A percentile compares a stretch with the other conserved stretches of the same genome.
Evolutionary conservation across 2,329 filamentous ascomycete genomes (phyloP).

Genomic region (Penicillium crustosum): DNA sequence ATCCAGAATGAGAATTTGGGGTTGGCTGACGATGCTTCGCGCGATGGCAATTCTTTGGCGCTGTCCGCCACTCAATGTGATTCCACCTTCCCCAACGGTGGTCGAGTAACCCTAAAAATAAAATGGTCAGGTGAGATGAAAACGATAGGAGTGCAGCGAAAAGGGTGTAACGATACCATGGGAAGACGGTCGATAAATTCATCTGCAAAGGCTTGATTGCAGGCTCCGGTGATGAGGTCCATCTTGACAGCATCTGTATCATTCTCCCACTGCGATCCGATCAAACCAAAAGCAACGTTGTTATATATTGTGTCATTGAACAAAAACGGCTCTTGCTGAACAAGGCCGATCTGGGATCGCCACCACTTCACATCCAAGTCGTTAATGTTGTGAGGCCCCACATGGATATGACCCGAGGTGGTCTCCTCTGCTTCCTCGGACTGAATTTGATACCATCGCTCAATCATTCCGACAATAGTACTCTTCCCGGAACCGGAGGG

Average conservation of each 20-base stretch:
- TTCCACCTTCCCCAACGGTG: constrained; percentile 72
- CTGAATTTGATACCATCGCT: constrained; percentile 44
- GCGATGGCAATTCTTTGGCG: constrained; percentile 79
- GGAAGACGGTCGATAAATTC: constrained; percentile 68
- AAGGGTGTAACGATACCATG: constrained; percentile 10
- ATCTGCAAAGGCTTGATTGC: constrained; percentile 66
- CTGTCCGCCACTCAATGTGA: constrained; percentile 79
- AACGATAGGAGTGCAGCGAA: too few species aligned
- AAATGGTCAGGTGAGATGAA: not conserved
- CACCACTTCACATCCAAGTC: constrained; percentile 64
- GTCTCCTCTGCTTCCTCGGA: constrained; percentile 3
- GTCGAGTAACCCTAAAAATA: constrained; percentile 65
- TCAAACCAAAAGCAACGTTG: constrained; percentile 62
- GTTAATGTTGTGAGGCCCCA: constrained; percentile 54
- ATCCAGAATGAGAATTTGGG: constrained; percentile 68
- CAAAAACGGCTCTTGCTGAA: constrained; percentile 67
- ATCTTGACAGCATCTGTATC: constrained; percentile 38
- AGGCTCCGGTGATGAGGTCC: constrained; percentile 61
- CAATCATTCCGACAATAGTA: constrained; percentile 45
- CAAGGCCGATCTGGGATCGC: constrained; percentile 59
- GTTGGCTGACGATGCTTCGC: constrained; percentile 66
- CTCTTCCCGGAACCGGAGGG: constrained; percentile 49
- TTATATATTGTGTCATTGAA: constrained; percentile 66
- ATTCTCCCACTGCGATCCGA: constrained; percentile 38
- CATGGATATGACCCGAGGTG: constrained; percentile 50